These are phyloP conservation scores for Trichoderma sp. DNA, from an alignment of 2,329 filamentous ascomycete species.

Conservation along the genomic window DNA sequence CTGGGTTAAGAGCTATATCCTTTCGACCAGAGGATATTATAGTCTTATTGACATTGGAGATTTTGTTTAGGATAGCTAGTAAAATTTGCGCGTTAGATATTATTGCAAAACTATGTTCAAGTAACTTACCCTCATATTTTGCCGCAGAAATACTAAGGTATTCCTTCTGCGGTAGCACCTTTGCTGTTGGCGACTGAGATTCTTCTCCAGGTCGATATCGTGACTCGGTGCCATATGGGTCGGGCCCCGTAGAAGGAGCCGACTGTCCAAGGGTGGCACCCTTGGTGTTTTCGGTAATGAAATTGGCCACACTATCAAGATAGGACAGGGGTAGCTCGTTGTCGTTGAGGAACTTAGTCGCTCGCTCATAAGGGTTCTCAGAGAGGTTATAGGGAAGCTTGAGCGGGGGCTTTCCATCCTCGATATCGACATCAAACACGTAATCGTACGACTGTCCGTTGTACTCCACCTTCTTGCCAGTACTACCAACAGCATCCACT, in stretches of 20 bases:
- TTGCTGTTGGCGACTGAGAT: slow-evolving; percentile 44
- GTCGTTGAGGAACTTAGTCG: slow-evolving; percentile 83
- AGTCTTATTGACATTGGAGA: slow-evolving; percentile 69
- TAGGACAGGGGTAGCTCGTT: slow-evolving; percentile 87
- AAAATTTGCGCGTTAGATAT: slow-evolving; percentile 26
- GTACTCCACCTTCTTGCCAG: slow-evolving; percentile 71
- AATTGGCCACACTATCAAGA: slow-evolving; percentile 87
- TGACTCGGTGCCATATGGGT: slow-evolving; percentile 75
- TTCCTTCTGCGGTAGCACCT: slow-evolving; percentile 71
- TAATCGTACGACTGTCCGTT: slow-evolving; percentile 89
- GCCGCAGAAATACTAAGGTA: slow-evolving; percentile 76
- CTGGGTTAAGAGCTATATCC: slow-evolving; percentile 68
- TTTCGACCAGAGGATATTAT: slow-evolving; percentile 70
- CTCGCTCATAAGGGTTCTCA: slow-evolving; percentile 88
- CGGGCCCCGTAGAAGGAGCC: slow-evolving; percentile 51
- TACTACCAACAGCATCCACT: slow-evolving; percentile 82
- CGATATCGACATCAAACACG: slow-evolving; percentile 94
- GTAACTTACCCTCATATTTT: slow-evolving; percentile 55
- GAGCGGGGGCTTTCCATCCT: slow-evolving; percentile 86
- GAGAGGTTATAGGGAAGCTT: slow-evolving; percentile 93
- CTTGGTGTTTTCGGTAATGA: slow-evolving; percentile 86
- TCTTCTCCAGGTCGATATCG: slow-evolving; percentile 68
- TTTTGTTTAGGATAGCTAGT: slow-evolving; percentile 69
- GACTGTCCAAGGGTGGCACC: slow-evolving; percentile 74
- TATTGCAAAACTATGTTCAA: not conserved